These are phyloP conservation scores for Mucor racemosus DNA, from an alignment of 371 early-diverging fungal species.

Conservation along the genomic window DNA sequence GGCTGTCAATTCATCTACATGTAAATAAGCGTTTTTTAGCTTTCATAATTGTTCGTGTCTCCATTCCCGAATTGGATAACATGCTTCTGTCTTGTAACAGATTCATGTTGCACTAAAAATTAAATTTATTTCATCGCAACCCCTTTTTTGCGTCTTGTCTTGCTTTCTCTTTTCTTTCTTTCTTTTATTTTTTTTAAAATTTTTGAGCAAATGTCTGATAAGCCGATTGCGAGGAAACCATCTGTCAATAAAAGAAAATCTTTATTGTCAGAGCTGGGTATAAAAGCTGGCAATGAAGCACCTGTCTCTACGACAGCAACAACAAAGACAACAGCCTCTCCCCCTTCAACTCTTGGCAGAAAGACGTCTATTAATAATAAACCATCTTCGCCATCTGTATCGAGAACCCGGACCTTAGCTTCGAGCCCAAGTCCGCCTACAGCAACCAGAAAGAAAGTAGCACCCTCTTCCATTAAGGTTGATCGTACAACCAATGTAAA, in stretches of 20 bases:
- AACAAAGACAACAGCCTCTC: constrained; percentile 19
- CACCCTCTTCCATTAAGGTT: constrained; percentile 30
- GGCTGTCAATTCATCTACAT: neutral
- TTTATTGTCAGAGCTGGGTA: constrained; percentile 43
- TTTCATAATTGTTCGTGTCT: constrained; percentile 14
- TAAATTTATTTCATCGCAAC: constrained; percentile 9
- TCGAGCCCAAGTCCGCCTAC: constrained; percentile 16
- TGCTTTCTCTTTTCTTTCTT: constrained; percentile 9
- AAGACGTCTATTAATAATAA: constrained; percentile 6
- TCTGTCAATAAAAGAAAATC: constrained; percentile 36
- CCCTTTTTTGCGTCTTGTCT: constrained; percentile 2
- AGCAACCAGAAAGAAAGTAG: constrained; percentile 12
- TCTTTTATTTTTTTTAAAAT: neutral
- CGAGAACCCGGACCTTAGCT: constrained; percentile 27
- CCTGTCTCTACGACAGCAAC: constrained; percentile 17
- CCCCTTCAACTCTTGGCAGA: constrained; percentile 14
- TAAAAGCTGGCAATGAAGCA: constrained; percentile 27
- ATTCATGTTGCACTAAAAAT: constrained; percentile 27
- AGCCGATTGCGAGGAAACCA: constrained; percentile 12
- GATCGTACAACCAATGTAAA: constrained; percentile 22
- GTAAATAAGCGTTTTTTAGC: neutral
- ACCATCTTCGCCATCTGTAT: constrained; percentile 30
- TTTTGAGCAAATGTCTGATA: constrained; percentile 18
- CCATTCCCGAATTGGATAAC: constrained; percentile 23
- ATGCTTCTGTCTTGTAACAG: constrained; percentile 6